A percentile compares a stretch with the other conserved stretches of the same genome.
phyloP scores from a whole-genome alignment of 225 moss, liverwort and hornwort genomes.

The Pleurozium schreberi region DNA sequence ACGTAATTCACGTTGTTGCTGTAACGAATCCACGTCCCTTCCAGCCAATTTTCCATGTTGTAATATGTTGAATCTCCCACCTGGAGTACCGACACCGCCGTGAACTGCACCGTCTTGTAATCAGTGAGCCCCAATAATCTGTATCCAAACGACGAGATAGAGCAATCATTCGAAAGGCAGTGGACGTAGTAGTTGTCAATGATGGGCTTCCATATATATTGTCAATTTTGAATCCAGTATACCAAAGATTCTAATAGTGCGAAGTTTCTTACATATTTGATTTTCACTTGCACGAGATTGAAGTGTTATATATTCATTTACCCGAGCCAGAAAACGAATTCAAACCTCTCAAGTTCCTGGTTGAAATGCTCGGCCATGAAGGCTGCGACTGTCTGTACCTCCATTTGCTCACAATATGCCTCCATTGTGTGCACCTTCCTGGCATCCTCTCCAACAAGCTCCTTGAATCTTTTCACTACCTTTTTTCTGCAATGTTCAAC shows the following conservation, averaged over 20 bases:
- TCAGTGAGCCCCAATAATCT: not conserved
- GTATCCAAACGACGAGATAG: too few species aligned
- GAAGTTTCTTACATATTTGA: too few species aligned
- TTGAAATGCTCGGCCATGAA: slow-evolving; percentile 55
- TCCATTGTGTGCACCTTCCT: slow-evolving; percentile 27
- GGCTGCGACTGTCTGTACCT: too few species aligned
- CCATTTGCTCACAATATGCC: slow-evolving; percentile 42
- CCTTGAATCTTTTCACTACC: slow-evolving; percentile 63
- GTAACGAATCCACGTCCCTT: not conserved
- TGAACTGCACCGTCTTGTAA: slow-evolving; percentile 43
- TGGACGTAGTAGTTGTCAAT: not conserved
- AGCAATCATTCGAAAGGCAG: not conserved
- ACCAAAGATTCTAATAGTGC: not conserved
- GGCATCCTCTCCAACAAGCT: slow-evolving; percentile 15
- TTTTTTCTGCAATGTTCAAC: slow-evolving; percentile 11
- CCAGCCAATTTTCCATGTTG: slow-evolving; percentile 29
- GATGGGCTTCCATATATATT: not conserved
- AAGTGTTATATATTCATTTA: not conserved
- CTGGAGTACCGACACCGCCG: slow-evolving; percentile 38
- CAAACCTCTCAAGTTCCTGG: not conserved
- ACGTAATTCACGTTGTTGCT: not conserved
- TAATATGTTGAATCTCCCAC: too few species aligned
- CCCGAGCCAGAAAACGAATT: too few species aligned
- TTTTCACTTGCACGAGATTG: not conserved
- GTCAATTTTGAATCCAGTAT: not conserved